phyloP scores from a whole-genome alignment of 1,284 basidiomycete genomes.

The Ustilago loliicola region DNA sequence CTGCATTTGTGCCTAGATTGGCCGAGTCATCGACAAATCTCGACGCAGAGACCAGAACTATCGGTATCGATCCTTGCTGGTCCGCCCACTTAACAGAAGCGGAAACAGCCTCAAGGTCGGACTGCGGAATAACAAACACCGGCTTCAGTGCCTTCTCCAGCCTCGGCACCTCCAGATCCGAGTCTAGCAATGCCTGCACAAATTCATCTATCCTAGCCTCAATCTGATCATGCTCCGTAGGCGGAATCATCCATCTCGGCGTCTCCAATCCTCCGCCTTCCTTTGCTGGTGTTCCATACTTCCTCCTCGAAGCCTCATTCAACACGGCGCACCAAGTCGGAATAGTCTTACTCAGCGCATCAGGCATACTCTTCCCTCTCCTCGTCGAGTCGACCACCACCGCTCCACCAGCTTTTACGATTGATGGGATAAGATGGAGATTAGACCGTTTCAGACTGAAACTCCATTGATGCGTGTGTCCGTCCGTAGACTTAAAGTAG shows the following conservation, averaged over 20 bases:
- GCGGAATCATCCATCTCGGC: constrained; percentile 60
- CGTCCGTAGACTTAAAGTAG: constrained; percentile 98
- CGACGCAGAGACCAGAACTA: constrained; percentile 84
- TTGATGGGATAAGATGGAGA: constrained; percentile 80
- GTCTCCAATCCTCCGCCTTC: constrained; percentile 69
- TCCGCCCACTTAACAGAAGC: not conserved
- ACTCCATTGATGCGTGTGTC: constrained; percentile 78
- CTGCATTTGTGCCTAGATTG: constrained; percentile 66
- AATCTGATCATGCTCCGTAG: constrained; percentile 76
- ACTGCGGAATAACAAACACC: constrained; percentile 75
- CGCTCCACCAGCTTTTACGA: constrained; percentile 79
- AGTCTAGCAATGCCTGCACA: constrained; percentile 76
- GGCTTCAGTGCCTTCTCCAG: constrained; percentile 76
- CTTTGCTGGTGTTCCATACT: constrained; percentile 34
- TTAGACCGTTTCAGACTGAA: constrained; percentile 77
- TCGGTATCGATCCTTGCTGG: constrained; percentile 74
- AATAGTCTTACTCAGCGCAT: constrained; percentile 92
- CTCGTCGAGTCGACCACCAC: constrained; percentile 93
- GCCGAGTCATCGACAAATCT: constrained; percentile 74
- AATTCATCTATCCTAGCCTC: constrained; percentile 77
- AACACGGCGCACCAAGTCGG: constrained; percentile 96
- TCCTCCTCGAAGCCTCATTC: constrained; percentile 76
- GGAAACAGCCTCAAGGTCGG: constrained; percentile 3
- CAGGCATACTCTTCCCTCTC: constrained; percentile 92
- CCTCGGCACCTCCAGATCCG: constrained; percentile 63